phyloP scores from a whole-genome alignment of 371 early-diverging fungal genomes.

The Mucor piriformis region DNA sequence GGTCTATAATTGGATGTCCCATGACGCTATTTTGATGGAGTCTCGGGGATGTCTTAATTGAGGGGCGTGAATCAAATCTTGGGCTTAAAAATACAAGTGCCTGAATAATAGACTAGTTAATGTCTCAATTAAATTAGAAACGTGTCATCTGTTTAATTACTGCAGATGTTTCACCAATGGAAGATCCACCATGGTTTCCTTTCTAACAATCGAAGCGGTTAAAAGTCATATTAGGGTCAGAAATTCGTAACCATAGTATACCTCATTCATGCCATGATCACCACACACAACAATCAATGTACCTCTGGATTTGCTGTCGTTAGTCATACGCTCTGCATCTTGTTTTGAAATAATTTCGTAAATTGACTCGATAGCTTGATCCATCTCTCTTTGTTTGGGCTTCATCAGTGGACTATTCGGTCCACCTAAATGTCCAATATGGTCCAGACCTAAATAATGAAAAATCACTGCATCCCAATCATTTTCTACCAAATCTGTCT shows the following conservation, averaged over 20 bases:
- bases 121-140: no score
- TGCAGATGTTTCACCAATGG: constrained; percentile 63
- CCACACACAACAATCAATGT: constrained; percentile 94
- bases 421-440: constrained; percentile 92
- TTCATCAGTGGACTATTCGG: constrained; percentile 77
- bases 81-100: constrained; percentile 58
- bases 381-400: constrained; percentile 84
- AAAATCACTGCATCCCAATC: constrained; percentile 88
- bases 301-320: constrained; percentile 47
- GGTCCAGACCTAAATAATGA: constrained; percentile 95
- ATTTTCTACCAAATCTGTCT: constrained; percentile 52
- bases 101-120: constrained; percentile 20
- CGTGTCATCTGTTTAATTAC: constrained; percentile 31
- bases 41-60: constrained; percentile 1
- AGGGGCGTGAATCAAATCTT: constrained; percentile 40
- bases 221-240: no score
- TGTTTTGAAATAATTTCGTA: constrained; percentile 52
- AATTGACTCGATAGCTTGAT: constrained; percentile 61
- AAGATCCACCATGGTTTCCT: constrained; percentile 73
- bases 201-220: constrained; percentile 30
- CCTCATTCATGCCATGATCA: constrained; percentile 99
- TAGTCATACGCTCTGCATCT: constrained; percentile 42
- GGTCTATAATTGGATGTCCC: constrained; percentile 60
- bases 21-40: background rate
- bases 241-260: no score